Conservation (phyloP, 2,329 filamentous ascomycete species). For the Penicillium fuscoglaucum region DNA sequence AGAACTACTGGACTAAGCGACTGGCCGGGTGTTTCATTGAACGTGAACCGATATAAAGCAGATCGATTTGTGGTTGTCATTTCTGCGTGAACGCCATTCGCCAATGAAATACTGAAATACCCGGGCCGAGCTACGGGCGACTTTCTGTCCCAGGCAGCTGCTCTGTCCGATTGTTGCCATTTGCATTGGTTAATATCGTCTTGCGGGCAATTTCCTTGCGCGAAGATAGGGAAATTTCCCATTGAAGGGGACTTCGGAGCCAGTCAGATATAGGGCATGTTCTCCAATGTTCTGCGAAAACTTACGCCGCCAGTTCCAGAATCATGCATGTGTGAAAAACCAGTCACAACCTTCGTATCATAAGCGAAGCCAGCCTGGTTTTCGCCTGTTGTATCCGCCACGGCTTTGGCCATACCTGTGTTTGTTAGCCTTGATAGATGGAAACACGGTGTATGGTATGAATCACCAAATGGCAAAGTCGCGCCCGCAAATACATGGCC, state of each 20-base stretch:
- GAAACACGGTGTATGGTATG: neutral
- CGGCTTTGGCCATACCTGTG: constrained; percentile 56
- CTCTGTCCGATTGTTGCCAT: constrained; percentile 57
- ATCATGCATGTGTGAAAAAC: constrained; percentile 57
- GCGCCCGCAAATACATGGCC: constrained; percentile 61
- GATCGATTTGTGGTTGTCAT: constrained; percentile 68
- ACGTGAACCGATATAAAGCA: constrained; percentile 66
- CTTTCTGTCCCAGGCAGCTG: constrained; percentile 50
- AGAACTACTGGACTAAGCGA: constrained; percentile 60
- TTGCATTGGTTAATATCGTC: constrained; percentile 63
- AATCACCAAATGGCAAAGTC: constrained; percentile 52
- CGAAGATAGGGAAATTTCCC: constrained; percentile 72
- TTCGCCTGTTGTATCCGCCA: constrained; percentile 54
- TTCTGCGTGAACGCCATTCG: constrained; percentile 60
- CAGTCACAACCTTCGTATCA: constrained; percentile 52
- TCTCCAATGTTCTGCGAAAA: neutral
- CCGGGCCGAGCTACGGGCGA: constrained; percentile 62
- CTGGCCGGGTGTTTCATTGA: constrained; percentile 38
- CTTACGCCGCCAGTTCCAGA: constrained; percentile 52
- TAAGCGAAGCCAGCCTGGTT: constrained; percentile 60
- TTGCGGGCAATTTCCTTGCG: constrained; percentile 61
- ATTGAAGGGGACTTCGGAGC: constrained; percentile 56
- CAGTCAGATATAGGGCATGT: neutral
- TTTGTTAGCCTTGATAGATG: neutral
- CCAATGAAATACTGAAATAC: constrained; percentile 63